Base-by-base conservation (phyloP, 176 grass and related monocot genomes). In the Oryza meridionalis region DNA sequence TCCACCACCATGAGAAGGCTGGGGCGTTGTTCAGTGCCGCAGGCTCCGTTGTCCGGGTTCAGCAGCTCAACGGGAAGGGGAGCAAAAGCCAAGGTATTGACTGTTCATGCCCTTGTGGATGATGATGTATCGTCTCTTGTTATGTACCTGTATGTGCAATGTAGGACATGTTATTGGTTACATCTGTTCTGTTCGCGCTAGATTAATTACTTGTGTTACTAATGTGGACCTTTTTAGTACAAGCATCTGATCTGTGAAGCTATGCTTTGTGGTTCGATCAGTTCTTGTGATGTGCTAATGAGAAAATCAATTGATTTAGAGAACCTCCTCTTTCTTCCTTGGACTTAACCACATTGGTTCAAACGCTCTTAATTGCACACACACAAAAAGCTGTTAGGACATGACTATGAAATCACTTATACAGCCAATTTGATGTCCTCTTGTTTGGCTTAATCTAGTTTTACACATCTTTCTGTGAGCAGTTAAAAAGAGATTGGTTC, bases 41-140 rank as follows among this genome's bases (percentile, higher is more conserved):
- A 4, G 0, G 37, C 15, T 7, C 53, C 19, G 3, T 25, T 0
- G 74, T 77, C 24, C 49, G 69, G 27, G 77, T 43, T 69, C 32
- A 35, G 6, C 59, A 50, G 3, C 7, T 32, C 35, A 10, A 26
- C 8, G 59, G 11, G 24, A 76, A 69, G 78, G 71, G n/a, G 47
- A 38, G 63, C 35, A 76, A 32, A 67, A 40, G 67, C 68, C 78
- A 77, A 82, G 88, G 88, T 86, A 85, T 25, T 14, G 45, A 4
- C 11, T 33, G 43, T 21, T 7, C 2, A 10, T 31, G 78, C 72
- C 29, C 70, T 35, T 35, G 24, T 61, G 58, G 51, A 5, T 24
- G 51, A 5, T 24, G 21, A 3, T 24, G 3, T 22, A 25, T 65
- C n/a, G 31, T 82, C 51, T 82, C n/a, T 46, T 81, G 15, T 33